Conservation (phyloP, 2,329 filamentous ascomycete genomes). For the Aspergillus intermedius region DNA sequence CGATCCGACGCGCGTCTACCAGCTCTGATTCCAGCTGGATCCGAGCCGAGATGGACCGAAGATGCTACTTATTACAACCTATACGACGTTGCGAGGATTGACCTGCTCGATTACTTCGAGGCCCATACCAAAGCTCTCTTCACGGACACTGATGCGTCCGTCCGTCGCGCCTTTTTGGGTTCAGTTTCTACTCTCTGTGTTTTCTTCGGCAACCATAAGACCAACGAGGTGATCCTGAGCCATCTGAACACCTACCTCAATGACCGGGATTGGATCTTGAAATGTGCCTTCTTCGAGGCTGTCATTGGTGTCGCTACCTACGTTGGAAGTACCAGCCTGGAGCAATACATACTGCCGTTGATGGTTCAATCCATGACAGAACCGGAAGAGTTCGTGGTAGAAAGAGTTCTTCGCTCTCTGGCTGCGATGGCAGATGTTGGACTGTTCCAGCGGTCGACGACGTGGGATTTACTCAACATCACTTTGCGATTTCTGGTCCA, state of each 20-base stretch:
- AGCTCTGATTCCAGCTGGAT: conserved; percentile 64
- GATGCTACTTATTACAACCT: conserved; percentile 68
- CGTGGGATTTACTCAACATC: conserved; percentile 81
- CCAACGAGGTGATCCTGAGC: conserved; percentile 91
- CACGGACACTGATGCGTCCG: conserved; percentile 77
- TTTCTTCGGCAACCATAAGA: conserved; percentile 86
- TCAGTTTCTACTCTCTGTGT: conserved; percentile 89
- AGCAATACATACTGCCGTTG: conserved; percentile 90
- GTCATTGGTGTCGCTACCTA: conserved; percentile 90
- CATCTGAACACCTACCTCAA: conserved; percentile 97
- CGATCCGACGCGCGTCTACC: conserved; percentile 76
- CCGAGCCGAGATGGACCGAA: conserved; percentile 66
- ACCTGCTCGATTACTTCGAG: conserved; percentile 79
- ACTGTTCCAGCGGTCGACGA: conserved; percentile 73
- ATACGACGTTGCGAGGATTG: conserved; percentile 78
- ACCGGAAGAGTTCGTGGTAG: conserved; percentile 87
- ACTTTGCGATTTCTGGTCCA: conserved; percentile 83
- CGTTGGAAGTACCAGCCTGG: conserved; percentile 78
- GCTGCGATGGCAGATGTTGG: conserved; percentile 84
- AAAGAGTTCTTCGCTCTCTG: conserved; percentile 80
- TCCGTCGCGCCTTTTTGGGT: conserved; percentile 81
- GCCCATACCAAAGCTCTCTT: conserved; percentile 81
- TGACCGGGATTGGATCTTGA: conserved; percentile 91
- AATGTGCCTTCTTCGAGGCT: conserved; percentile 93
- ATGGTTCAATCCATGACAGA: conserved; percentile 95